Conservation (phyloP, 2,329 filamentous ascomycete genomes). For the Dendryphion nanum region DNA sequence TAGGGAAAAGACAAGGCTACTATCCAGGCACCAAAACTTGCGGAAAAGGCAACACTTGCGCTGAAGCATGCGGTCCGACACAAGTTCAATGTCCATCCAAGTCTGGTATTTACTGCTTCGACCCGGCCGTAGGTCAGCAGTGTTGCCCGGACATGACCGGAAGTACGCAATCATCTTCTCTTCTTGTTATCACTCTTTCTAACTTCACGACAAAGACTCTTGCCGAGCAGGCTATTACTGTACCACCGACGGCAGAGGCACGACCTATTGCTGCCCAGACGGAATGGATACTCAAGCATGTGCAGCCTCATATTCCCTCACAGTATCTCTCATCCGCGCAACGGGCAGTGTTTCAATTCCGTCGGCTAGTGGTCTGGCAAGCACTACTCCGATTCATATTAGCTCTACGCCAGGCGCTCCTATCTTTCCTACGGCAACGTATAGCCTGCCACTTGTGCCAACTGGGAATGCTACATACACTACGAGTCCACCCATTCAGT, state of each 20-base stretch:
- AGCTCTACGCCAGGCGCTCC: slow-evolving; percentile 3
- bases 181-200: slow-evolving; percentile 5
- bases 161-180: slow-evolving; percentile 42
- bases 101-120: slow-evolving; percentile 57
- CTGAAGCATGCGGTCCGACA: slow-evolving; percentile 54
- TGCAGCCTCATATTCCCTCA: slow-evolving; percentile 51
- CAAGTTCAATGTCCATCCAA: slow-evolving; percentile 52
- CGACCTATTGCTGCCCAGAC: slow-evolving; percentile 63
- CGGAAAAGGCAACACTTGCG: slow-evolving; percentile 52
- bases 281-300: slow-evolving; percentile 55
- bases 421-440: neutral
- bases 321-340: slow-evolving; percentile 51
- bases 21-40: slow-evolving; percentile 54
- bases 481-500: slow-evolving; percentile 11
- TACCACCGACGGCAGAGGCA: slow-evolving; percentile 50
- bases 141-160: slow-evolving; percentile 60
- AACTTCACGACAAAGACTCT: slow-evolving; percentile 47
- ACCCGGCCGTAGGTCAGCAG: slow-evolving; percentile 50
- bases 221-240: slow-evolving; percentile 64
- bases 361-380: neutral
- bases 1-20: slow-evolving; percentile 33
- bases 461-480: slow-evolving; percentile 11
- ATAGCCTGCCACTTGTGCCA: slow-evolving; percentile 1
- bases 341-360: slow-evolving; percentile 25
- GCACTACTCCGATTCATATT: slow-evolving; percentile 11